Evolutionary conservation across 164 flowering plant genomes (phyloP).

Genomic region (Annona cherimola): DNA sequence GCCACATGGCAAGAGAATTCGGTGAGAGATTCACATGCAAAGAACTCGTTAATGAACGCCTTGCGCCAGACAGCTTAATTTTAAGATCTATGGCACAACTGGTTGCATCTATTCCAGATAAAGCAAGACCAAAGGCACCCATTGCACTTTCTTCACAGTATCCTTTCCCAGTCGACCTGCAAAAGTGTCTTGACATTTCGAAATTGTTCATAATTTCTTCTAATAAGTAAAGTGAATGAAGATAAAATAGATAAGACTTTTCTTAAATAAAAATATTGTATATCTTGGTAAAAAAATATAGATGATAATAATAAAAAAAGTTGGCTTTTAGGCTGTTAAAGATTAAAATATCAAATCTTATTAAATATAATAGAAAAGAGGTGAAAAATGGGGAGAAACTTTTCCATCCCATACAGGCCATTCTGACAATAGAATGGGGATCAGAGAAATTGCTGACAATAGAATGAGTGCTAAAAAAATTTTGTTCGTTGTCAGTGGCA

Average conservation of each 20-base stretch:
- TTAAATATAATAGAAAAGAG: neutral
- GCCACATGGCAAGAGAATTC: slow-evolving; percentile 57
- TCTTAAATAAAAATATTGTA: too few relatives aligned
- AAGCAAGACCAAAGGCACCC: slow-evolving; percentile 52
- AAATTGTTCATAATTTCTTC: neutral
- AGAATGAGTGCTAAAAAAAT: too few relatives aligned
- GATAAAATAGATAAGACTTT: too few relatives aligned
- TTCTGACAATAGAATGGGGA: too few relatives aligned
- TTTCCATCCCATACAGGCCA: too few relatives aligned
- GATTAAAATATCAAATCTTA: neutral
- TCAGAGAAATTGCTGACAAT: too few relatives aligned
- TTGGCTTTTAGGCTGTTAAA: neutral
- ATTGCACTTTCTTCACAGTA: slow-evolving; percentile 79
- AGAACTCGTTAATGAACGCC: slow-evolving; percentile 18
- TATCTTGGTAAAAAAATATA: too few relatives aligned
- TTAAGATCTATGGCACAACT: slow-evolving; percentile 62
- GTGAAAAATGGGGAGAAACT: too few relatives aligned
- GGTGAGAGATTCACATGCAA: slow-evolving; percentile 17
- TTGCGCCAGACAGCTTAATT: slow-evolving; percentile 20
- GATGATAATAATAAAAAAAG: too few relatives aligned
- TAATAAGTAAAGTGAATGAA: too few relatives aligned
- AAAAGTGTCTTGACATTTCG: neutral
- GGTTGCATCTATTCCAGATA: slow-evolving; percentile 86
- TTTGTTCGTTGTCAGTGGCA: too few relatives aligned
- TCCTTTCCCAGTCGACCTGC: slow-evolving; percentile 39